These are phyloP conservation scores for Picea glauca DNA, from an alignment of 75 land plant species.

Conservation along the genomic window DNA sequence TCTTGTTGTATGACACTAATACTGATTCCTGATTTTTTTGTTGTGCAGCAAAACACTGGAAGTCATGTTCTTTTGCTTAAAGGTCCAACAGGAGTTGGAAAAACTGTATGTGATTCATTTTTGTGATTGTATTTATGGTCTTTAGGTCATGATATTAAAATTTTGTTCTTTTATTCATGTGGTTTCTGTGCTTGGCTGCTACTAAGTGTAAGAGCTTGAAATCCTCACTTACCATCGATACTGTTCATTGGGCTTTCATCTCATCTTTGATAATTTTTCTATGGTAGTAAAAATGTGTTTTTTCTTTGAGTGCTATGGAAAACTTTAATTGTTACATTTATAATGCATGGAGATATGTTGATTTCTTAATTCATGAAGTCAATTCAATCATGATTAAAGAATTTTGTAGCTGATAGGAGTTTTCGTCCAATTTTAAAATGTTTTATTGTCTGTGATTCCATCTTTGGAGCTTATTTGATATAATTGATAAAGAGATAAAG, in stretches of 20 bases:
- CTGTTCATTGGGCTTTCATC: neutral
- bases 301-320: neutral
- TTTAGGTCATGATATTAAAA: neutral
- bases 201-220: neutral
- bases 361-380: no score
- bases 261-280: neutral
- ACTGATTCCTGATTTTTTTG: neutral
- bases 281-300: neutral
- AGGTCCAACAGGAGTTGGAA: conserved; percentile 92
- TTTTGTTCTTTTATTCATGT: neutral
- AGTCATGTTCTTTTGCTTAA: conserved; percentile 57
- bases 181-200: neutral
- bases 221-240: neutral
- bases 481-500: no score
- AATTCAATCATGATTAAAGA: no score
- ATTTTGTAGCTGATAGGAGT: neutral
- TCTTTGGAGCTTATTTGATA: no score
- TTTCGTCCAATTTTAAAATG: no score
- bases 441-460: no score
- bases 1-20: neutral
- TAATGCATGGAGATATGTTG: no score
- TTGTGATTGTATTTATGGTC: neutral
- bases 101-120: conserved; percentile 58
- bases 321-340: neutral
- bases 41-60: conserved; percentile 28